These are phyloP conservation scores for Wickerhamomyces rabaulensis DNA, from an alignment of 805 yeast species.

Conservation along the genomic window DNA sequence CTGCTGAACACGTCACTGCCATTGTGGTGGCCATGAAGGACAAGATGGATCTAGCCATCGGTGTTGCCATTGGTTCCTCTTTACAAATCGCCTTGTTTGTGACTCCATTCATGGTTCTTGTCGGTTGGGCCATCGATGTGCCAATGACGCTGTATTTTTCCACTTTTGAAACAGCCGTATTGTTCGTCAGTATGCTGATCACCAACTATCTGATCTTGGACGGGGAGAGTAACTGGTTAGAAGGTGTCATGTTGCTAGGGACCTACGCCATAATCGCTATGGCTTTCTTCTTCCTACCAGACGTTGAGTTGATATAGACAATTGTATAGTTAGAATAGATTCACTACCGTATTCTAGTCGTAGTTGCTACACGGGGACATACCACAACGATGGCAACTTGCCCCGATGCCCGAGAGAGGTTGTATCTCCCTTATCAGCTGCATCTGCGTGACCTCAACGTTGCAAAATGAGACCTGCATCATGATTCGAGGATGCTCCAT, in stretches of 20 bases:
- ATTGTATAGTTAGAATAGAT: no score
- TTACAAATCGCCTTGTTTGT: slow-evolving; percentile 93
- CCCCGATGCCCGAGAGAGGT: no score
- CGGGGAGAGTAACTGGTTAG: slow-evolving; percentile 96
- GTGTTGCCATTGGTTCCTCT: slow-evolving; percentile 95
- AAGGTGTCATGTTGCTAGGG: slow-evolving; percentile 87
- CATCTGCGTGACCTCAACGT: no score
- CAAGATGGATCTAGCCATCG: slow-evolving; percentile 95
- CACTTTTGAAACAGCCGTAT: slow-evolving; percentile 87
- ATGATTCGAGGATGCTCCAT: no score
- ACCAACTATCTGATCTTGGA: slow-evolving; percentile 84
- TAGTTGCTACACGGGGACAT: no score
- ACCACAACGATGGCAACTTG: no score
- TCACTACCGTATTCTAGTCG: no score
- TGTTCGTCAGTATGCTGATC: slow-evolving; percentile 85
- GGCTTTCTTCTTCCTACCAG: slow-evolving; percentile 89
- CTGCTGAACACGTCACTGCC: slow-evolving; percentile 98
- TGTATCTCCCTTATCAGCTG: no score
- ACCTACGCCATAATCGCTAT: slow-evolving; percentile 84
- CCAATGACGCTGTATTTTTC: slow-evolving; percentile 93
- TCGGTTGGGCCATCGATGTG: slow-evolving; percentile 88
- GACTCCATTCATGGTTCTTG: slow-evolving; percentile 89
- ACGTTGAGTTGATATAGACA: slow-evolving; percentile 17
- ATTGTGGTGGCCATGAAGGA: slow-evolving; percentile 91
- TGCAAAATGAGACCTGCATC: no score